These are phyloP conservation scores for Hypoxylon sp. DNA, from an alignment of 2,329 filamentous ascomycete genomes.

Conservation along the genomic window DNA sequence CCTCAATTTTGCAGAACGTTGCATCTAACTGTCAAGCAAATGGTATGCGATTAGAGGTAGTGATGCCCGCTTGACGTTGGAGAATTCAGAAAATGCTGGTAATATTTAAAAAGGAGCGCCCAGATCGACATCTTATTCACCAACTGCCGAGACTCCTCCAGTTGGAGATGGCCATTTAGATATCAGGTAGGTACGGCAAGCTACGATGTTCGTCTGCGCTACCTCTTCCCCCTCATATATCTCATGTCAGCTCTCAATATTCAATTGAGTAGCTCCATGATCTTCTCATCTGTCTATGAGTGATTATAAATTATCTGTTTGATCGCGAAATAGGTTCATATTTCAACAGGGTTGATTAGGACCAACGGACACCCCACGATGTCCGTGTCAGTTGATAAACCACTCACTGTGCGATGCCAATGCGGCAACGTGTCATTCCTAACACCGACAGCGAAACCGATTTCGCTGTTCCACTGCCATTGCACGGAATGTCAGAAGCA, in stretches of 20 bases:
- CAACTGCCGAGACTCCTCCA: constrained; percentile 33
- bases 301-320: background rate
- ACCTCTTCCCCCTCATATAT: background rate
- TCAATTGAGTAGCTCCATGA: background rate
- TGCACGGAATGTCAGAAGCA: constrained; percentile 64
- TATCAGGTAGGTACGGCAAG: no score
- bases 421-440: constrained; percentile 59
- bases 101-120: background rate
- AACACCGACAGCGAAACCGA: constrained; percentile 55
- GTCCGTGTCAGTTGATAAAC: constrained; percentile 28
- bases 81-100: constrained; percentile 30
- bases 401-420: constrained; percentile 57
- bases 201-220: background rate
- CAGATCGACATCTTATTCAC: constrained; percentile 7
- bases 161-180: constrained; percentile 22
- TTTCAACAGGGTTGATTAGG: background rate
- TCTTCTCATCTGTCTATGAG: background rate
- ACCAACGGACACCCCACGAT: constrained; percentile 14
- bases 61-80: background rate
- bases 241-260: background rate
- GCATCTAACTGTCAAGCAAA: background rate
- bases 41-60: no score
- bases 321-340: background rate
- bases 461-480: constrained; percentile 62
- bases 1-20: background rate